Percentiles rank a stretch among this genome's conserved stretches.
Evolutionary conservation across 352 stramenopile species (phyloP).

Genomic region (Thraustotheca clavata): DNA sequence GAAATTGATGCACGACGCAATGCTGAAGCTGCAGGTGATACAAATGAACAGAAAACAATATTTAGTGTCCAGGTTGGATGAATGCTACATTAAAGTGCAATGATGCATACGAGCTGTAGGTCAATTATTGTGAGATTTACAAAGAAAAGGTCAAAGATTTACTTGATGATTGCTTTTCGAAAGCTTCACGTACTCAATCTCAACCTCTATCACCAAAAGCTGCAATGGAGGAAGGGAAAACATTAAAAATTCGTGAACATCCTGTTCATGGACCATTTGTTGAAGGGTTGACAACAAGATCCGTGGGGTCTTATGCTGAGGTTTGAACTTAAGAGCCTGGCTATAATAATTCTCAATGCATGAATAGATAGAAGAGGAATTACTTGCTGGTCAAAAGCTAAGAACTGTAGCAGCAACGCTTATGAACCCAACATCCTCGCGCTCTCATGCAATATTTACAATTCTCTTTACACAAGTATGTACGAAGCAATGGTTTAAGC

Average conservation of each 20-base stretch:
- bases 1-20: constrained; percentile 42
- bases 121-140: constrained; percentile 84
- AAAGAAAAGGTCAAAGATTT: constrained; percentile 83
- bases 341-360: not conserved
- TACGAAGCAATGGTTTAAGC: not conserved
- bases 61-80: constrained; percentile 27
- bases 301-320: constrained; percentile 71
- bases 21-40: not conserved
- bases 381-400: constrained; percentile 89
- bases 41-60: constrained; percentile 31
- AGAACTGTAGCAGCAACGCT: constrained; percentile 90
- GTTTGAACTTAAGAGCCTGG: not conserved
- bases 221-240: constrained; percentile 19
- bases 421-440: constrained; percentile 95
- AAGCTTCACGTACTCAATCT: constrained; percentile 26
- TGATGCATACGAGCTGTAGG: constrained; percentile 17
- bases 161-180: constrained; percentile 29
- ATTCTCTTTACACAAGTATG: constrained; percentile 81
- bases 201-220: constrained; percentile 11
- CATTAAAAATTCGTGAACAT: constrained; percentile 70
- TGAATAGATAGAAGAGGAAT: constrained; percentile 52
- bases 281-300: constrained; percentile 54
- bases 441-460: constrained; percentile 96
- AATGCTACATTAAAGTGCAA: not conserved
- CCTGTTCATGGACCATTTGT: constrained; percentile 79